Conservation (phyloP, 768 basidiomycete genomes). For the Suillus variegatus region DNA sequence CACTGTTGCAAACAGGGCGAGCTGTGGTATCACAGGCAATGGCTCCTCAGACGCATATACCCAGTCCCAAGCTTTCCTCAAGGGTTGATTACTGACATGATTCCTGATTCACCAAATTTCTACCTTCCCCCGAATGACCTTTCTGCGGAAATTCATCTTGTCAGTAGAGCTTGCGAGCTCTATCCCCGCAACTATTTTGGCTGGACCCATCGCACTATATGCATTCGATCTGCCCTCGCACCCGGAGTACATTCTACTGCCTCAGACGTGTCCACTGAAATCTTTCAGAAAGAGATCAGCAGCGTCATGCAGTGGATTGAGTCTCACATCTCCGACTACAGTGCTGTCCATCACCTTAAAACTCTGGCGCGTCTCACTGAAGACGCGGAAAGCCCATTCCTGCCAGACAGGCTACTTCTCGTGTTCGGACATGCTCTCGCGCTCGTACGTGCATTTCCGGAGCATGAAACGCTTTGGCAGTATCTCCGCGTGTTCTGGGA, state of each 20-base stretch:
- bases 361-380: slow-evolving; percentile 28
- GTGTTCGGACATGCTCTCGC: slow-evolving; percentile 43
- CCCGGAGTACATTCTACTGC: slow-evolving; percentile 21
- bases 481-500: slow-evolving; percentile 43
- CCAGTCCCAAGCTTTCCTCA: slow-evolving; percentile 7
- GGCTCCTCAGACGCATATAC: slow-evolving; percentile 50
- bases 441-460: slow-evolving; percentile 52
- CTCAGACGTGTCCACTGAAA: slow-evolving; percentile 20
- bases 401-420: slow-evolving; percentile 9
- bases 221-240: slow-evolving; percentile 37
- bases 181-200: slow-evolving; percentile 78
- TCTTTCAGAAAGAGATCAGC: slow-evolving; percentile 42
- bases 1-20: slow-evolving; percentile 66
- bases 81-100: neutral
- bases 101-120: slow-evolving; percentile 13
- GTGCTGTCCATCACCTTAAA: slow-evolving; percentile 58
- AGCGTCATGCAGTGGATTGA: slow-evolving; percentile 54
- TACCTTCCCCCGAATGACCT: slow-evolving; percentile 38
- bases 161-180: slow-evolving; percentile 52
- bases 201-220: slow-evolving; percentile 63
- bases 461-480: slow-evolving; percentile 66
- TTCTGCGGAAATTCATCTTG: slow-evolving; percentile 48
- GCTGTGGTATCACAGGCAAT: slow-evolving; percentile 71
- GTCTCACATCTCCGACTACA: slow-evolving; percentile 66
- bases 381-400: slow-evolving; percentile 16